Conservation (phyloP, 2,329 filamentous ascomycete genomes). For the Eurotiales sp. region DNA sequence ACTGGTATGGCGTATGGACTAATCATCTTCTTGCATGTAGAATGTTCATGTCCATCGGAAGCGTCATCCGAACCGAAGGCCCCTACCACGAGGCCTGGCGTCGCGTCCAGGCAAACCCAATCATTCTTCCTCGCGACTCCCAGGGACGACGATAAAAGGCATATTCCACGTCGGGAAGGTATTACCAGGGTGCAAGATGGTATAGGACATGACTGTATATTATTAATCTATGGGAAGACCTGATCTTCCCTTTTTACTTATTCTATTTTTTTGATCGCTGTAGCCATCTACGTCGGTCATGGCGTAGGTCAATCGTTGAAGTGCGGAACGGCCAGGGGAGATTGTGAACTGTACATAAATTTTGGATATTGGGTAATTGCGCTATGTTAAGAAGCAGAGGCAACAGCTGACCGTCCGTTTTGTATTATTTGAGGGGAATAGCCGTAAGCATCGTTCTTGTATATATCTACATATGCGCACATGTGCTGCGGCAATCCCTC, state of each 20-base stretch:
- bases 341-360: neutral
- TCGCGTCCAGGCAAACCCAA: conserved; percentile 67
- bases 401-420: neutral
- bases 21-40: conserved; percentile 31
- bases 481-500: too few species aligned
- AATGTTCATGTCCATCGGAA: conserved; percentile 99
- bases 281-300: neutral
- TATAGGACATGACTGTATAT: neutral
- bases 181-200: neutral
- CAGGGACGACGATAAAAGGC: conserved; percentile 28
- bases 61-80: conserved; percentile 88
- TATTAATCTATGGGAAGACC: neutral
- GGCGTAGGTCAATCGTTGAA: neutral
- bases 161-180: neutral
- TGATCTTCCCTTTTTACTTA: too few species aligned
- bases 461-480: too few species aligned
- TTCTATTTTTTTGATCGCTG: neutral
- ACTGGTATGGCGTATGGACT: too few species aligned
- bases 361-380: neutral
- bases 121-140: conserved; percentile 57
- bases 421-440: too few species aligned
- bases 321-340: neutral
- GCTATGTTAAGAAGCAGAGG: neutral
- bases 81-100: conserved; percentile 74
- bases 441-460: too few species aligned